A percentile compares a stretch with the other conserved stretches of the same genome.
These are phyloP conservation scores for Picea glauca DNA, from an alignment of 75 land plant genomes.

Conservation along the genomic window DNA sequence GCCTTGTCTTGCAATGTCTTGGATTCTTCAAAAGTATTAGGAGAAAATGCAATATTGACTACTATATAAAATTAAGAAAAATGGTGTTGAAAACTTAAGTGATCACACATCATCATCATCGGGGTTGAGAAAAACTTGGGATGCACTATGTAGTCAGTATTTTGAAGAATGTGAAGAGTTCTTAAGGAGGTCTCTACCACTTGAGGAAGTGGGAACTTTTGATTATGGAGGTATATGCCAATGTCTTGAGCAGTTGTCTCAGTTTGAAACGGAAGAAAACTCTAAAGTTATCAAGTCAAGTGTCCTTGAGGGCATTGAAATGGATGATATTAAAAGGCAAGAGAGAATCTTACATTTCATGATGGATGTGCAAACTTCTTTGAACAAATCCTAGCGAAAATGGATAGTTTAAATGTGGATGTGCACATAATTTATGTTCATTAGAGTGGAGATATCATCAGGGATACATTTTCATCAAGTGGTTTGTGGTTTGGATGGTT, in stretches of 20 bases:
- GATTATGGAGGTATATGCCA: slow-evolving; percentile 44
- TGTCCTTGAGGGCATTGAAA: slow-evolving; percentile 63
- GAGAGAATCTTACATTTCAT: slow-evolving; percentile 59
- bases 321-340: slow-evolving; percentile 68
- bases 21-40: not conserved
- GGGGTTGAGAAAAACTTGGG: slow-evolving; percentile 59
- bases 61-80: slow-evolving; percentile 38
- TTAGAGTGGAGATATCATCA: slow-evolving; percentile 86
- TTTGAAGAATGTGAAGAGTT: slow-evolving; percentile 24
- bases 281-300: slow-evolving; percentile 59
- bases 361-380: slow-evolving; percentile 77
- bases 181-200: slow-evolving; percentile 15
- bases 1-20: not conserved
- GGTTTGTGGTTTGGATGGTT: not conserved
- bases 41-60: slow-evolving; percentile 17
- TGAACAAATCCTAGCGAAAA: slow-evolving; percentile 27
- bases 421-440: slow-evolving; percentile 73
- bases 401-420: slow-evolving; percentile 33
- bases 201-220: slow-evolving; percentile 24
- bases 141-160: slow-evolving; percentile 57
- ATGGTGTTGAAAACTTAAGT: slow-evolving; percentile 23
- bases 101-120: slow-evolving; percentile 28
- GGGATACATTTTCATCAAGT: slow-evolving; percentile 59
- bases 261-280: slow-evolving; percentile 75
- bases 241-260: slow-evolving; percentile 63